Evolutionary conservation across 192 early-diverging fungal genomes (phyloP).

Genomic region (Umbelopsis vinacea): DNA sequence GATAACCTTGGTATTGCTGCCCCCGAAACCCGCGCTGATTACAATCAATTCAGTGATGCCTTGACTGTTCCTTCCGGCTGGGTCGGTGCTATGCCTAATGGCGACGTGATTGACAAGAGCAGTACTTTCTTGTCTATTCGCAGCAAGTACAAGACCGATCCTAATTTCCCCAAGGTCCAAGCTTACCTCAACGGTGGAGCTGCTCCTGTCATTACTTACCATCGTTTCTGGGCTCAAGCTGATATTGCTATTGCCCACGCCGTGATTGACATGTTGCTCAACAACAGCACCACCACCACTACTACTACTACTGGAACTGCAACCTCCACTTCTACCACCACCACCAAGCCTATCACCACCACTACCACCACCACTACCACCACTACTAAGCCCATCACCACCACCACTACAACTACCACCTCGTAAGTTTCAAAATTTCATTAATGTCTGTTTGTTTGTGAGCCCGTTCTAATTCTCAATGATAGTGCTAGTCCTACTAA

Average conservation of each 20-base stretch:
- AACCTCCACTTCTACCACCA: not conserved
- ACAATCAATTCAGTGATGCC: not conserved
- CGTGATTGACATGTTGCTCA: not conserved
- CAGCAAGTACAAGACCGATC: not conserved
- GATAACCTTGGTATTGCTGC: not conserved
- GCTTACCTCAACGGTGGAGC: not conserved
- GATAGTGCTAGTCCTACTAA: not conserved
- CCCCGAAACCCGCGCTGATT: not conserved
- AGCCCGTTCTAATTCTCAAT: not conserved
- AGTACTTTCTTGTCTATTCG: conserved; percentile 5
- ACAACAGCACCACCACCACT: not conserved
- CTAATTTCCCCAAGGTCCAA: not conserved
- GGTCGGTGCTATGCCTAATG: not conserved
- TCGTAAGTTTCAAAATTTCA: not conserved
- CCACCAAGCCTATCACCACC: not conserved
- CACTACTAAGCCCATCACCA: not conserved
- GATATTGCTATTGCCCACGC: not conserved
- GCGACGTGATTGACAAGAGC: not conserved
- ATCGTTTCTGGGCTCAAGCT: conserved; percentile 5
- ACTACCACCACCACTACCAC: not conserved
- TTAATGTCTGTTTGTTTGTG: not conserved
- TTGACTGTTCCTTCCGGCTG: not conserved
- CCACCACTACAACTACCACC: not conserved
- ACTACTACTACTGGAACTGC: not conserved
- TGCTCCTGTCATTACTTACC: not conserved